Evolutionary conservation across 2,329 filamentous ascomycete species (phyloP).

Genomic region (Diplodia corticola): DNA sequence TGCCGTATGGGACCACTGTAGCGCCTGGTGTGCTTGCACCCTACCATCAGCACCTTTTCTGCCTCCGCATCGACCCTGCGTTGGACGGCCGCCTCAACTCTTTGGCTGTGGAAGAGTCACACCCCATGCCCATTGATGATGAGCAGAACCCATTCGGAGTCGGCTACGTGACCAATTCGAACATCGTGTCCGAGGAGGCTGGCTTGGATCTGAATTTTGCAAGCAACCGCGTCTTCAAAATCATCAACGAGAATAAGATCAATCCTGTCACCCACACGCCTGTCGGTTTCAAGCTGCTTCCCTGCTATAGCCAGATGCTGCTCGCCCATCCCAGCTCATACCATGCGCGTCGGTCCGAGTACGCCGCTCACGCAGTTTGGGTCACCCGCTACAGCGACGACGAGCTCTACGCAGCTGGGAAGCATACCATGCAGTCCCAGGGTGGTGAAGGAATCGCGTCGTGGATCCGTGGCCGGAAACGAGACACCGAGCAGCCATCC

Average conservation of each 20-base stretch:
- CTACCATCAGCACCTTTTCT: slow-evolving; percentile 49
- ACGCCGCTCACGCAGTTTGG: slow-evolving; percentile 32
- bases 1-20: slow-evolving; percentile 44
- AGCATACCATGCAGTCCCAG: slow-evolving; percentile 31
- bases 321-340: slow-evolving; percentile 30
- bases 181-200: slow-evolving; percentile 24
- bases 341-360: slow-evolving; percentile 31
- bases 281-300: slow-evolving; percentile 53
- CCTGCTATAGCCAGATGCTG: slow-evolving; percentile 33
- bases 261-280: slow-evolving; percentile 52
- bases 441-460: slow-evolving; percentile 1
- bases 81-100: slow-evolving; percentile 42
- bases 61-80: slow-evolving; percentile 46
- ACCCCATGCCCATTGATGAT: slow-evolving; percentile 26
- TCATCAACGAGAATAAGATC: slow-evolving; percentile 49
- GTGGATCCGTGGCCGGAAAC: neutral
- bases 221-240: slow-evolving; percentile 46
- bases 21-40: slow-evolving; percentile 46
- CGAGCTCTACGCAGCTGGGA: slow-evolving; percentile 31
- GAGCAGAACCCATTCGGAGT: slow-evolving; percentile 14
- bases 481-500: neutral
- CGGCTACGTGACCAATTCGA: slow-evolving; percentile 6
- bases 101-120: slow-evolving; percentile 32
- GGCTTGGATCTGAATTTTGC: slow-evolving; percentile 28
- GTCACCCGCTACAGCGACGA: slow-evolving; percentile 32